Evolutionary conservation across 2,329 filamentous ascomycete genomes (phyloP), one percentile per base, ranked within the genome.

Genomic region (Calcarisporium arbuscula): DNA sequence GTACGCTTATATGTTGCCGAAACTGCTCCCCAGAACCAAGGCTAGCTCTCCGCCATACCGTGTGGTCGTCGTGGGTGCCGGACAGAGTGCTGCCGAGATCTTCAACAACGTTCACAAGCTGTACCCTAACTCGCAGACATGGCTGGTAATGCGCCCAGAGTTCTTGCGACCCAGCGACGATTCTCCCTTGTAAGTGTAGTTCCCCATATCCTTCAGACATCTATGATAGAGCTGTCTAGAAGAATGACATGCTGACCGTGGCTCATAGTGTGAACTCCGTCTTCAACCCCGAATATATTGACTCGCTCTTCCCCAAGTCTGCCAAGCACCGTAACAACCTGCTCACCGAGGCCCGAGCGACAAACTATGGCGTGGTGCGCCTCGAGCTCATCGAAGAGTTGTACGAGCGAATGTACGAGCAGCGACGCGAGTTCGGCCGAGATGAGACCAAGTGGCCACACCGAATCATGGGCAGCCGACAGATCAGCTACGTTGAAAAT

Each of bases 291-390:
- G 79, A 82, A 21, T 83, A 81, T 40, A 80, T 94, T 19, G 84
- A 94, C 56, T 69, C 70, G 28, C 75, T 94, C 47, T 95, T 80
- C 65, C 65, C 74, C 31, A 78, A 81, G 45, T 67, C 81, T 1
- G 63, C 79, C 2, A 65, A 69, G 28, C 68, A 80, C 41, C 82
- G 89, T 31, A 65, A 71, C 39, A 58, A 61, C 42, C 53, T 77
- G 20, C 56, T 95, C 33, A 63, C 69, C 12, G 78, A 80, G 34
- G 85, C 94, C 47, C 82, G 83, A 40, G 80, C 79, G 19, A 96
- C 90, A 41, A 96, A 96, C 67, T 96, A 96, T 58, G 85, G 87
- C 34, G 90, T 96, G 5, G 90, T 98, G 4, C 80, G 90, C 7
- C 74, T 95, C n/a, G 77, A 86, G 46, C 74, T 96, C 32, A 85